These are phyloP conservation scores for Hericium coralloides DNA, from an alignment of 768 basidiomycete genomes.

Conservation along the genomic window DNA sequence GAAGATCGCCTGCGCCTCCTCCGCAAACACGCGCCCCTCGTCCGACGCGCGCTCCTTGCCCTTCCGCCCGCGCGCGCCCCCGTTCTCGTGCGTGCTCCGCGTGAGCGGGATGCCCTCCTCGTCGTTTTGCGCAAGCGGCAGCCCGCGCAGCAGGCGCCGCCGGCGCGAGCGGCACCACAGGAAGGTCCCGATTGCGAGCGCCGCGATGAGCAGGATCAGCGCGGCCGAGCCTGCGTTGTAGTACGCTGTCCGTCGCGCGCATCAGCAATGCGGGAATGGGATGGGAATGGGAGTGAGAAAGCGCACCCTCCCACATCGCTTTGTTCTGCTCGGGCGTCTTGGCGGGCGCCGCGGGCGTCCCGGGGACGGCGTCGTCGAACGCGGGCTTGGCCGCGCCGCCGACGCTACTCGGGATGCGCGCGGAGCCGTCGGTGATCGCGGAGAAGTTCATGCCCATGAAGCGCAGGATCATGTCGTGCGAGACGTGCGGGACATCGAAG, in stretches of 20 bases:
- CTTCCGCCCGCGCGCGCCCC: conserved; percentile 19
- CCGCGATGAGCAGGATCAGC: conserved; percentile 71
- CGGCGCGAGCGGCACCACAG: conserved; percentile 69
- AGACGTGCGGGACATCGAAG: conserved; percentile 74
- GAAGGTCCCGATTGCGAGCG: conserved; percentile 58
- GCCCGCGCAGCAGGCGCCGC: conserved; percentile 25
- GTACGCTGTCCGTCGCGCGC: conserved; percentile 47
- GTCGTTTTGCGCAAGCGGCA: conserved; percentile 28
- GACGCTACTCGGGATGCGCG: conserved; percentile 71
- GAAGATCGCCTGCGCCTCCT: conserved; percentile 30
- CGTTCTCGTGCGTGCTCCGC: conserved; percentile 20
- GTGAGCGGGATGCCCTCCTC: conserved; percentile 65
- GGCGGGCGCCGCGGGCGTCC: conserved; percentile 28
- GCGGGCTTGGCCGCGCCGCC: conserved; percentile 65
- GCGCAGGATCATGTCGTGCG: conserved; percentile 97
- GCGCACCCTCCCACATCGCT: conserved; percentile 85
- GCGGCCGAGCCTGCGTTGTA: conserved; percentile 89
- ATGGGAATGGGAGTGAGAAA: neutral
- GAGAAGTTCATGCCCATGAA: conserved; percentile 93
- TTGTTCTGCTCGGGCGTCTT: conserved; percentile 73
- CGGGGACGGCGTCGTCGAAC: conserved; percentile 34
- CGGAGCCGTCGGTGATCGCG: conserved; percentile 70
- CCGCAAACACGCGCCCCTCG: neutral
- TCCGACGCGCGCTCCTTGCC: conserved; percentile 27
- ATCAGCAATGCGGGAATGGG: neutral